Base-by-base conservation (phyloP, 106 monocot species). In the Cymbidium sinense region DNA sequence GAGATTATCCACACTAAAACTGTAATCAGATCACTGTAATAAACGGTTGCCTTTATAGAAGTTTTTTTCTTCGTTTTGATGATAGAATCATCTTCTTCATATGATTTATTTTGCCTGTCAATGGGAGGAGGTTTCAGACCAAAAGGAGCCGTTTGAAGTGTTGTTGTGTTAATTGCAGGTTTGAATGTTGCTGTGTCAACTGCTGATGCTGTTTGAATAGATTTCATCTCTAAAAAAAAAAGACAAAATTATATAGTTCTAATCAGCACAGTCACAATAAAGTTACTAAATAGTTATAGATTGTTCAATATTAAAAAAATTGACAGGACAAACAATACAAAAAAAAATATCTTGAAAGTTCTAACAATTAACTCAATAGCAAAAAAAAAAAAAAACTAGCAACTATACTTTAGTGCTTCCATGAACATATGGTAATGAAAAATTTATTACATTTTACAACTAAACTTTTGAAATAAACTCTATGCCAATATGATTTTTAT, bases 21-120 rank as follows among this genome's bases (percentile, higher is more conserved):
- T 88, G 91, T 88, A 65, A 91, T 70, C 76, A 91, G 75, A 65
- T 91, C 91, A 91, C 88, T 5, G 91, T n/a, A 88, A 86, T 84
- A 91, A 2, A 74, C 25, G 72, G 76, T 84, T 18, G 80, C 77
- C 74, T 79, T 88, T 54, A 86, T 72, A 36, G 83, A 50, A 77
- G 79, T 34, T 43, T 35, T 75, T 51, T 30, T 44, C 75, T 82
- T 87, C 78, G 79, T 76, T 75, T 84, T 84, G 50, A 64, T 88
- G 15, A 65, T 37, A 34, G 27, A 30, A 58, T 93, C 86, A 77
- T 90, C 78, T 67, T 87, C 89, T n/a, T n/a, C n/a, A n/a, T n/a
- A n/a, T n/a, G n/a, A n/a, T n/a, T n/a, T n/a, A n/a, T n/a, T n/a
- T n/a, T n/a, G n/a, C n/a, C n/a, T n/a, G n/a, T n/a, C n/a, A n/a